Evolutionary conservation across 2,329 filamentous ascomycete species (phyloP), one percentile per base, ranked within the genome.

Genomic region (Diplodia intermedia): DNA sequence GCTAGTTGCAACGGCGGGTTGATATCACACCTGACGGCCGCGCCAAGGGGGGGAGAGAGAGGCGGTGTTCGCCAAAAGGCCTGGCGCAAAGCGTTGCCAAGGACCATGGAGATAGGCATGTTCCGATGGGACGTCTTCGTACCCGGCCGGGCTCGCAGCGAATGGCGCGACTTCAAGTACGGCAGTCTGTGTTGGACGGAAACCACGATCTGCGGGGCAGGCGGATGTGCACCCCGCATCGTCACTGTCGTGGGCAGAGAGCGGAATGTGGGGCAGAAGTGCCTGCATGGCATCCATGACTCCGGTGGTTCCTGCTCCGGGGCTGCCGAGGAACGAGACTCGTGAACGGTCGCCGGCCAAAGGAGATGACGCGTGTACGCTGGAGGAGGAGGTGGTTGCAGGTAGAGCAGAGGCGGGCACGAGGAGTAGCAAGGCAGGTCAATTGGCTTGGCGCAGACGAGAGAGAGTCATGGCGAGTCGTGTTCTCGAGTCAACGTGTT

Each of bases 391-490:
- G 18, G 31, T 38, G 33, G 54, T 20, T n/a, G 43, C 43, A n/a
- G n/a, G 43, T 47, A 47, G 43, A 47, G 43, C 43, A 53, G 50
- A 12, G 23, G 23, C 23, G 26, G 26, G 26, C 3, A 33, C 31
- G 53, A 26, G 26, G 26, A 26, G 29, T 38, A 26, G 20, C 7
- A 18, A n/a, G 33, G 31, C 33, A 36, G 52, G 26, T 33, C 4
- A 33, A 33, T 33, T 12, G 54, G 33, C 33, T 57, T 57, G 33
- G 33, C 38, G 20, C 4, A 15, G 55, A 43, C 23, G 11, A 36
- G 33, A 9, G 20, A 60, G 36, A 60, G 55, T 60, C 55, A 60
- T 60, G 55, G n/a, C 23, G 18, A 33, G 18, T 60, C 55, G 38
- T 60, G 55, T 60, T 43, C 20, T 47, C 8, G 55, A 60, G 26